Evolutionary conservation across 1,284 basidiomycete genomes (phyloP).

Genomic region (Moniliella sp.): DNA sequence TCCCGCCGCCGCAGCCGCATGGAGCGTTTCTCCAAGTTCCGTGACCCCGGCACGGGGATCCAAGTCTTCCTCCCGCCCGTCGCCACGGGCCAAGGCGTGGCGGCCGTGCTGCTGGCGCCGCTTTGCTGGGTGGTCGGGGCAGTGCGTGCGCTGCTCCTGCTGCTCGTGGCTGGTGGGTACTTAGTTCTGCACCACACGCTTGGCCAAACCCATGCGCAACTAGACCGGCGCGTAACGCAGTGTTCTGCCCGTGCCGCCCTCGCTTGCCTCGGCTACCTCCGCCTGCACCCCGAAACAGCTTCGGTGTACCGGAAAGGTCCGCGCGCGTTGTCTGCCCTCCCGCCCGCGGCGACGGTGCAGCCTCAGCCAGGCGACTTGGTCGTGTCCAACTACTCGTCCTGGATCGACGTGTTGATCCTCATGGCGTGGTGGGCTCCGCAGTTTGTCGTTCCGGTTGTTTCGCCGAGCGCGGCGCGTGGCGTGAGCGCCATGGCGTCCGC

Average conservation of each 20-base stretch:
- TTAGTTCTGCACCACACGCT: not conserved
- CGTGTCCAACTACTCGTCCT: slow-evolving; percentile 20
- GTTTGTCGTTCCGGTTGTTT: slow-evolving; percentile 6
- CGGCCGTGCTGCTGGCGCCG: too few relatives aligned
- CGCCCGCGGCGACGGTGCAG: not conserved
- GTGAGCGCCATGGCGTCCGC: too few relatives aligned
- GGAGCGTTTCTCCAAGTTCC: slow-evolving; percentile 12
- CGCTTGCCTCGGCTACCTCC: too few relatives aligned
- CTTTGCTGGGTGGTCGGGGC: not conserved
- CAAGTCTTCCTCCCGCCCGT: slow-evolving; percentile 15
- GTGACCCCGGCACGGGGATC: slow-evolving; percentile 13
- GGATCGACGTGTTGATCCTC: slow-evolving; percentile 22
- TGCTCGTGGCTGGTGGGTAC: not conserved
- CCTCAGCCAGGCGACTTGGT: slow-evolving; percentile 19
- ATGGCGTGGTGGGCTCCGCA: slow-evolving; percentile 7
- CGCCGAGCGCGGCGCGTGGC: too few relatives aligned
- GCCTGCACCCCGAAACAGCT: not conserved
- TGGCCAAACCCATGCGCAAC: not conserved
- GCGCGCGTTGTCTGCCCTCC: slow-evolving; percentile 1
- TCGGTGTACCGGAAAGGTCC: slow-evolving; percentile 4
- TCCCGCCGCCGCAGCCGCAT: not conserved
- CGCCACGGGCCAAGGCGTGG: too few relatives aligned
- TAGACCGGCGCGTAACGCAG: not conserved
- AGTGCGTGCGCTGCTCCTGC: not conserved
- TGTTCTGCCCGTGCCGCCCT: not conserved